Evolutionary conservation across 805 yeast genomes (phyloP).

Genomic region (Candida peoriensis): DNA sequence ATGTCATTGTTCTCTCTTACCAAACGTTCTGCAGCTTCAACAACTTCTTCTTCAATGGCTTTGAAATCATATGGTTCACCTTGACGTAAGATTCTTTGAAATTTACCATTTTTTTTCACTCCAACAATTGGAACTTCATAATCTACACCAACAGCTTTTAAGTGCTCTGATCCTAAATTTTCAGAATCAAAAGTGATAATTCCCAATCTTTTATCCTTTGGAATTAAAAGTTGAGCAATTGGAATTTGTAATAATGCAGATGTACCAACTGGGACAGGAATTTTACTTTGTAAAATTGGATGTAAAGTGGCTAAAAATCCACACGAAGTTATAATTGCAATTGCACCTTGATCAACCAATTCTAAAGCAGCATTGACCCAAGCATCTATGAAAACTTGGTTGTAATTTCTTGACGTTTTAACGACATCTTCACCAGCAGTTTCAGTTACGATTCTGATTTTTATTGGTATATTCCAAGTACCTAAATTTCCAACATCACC

Average conservation of each 20-base stretch:
- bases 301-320: conserved; percentile 32
- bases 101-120: conserved; percentile 18
- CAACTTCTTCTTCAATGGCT: conserved; percentile 24
- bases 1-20: conserved; percentile 19
- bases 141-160: conserved; percentile 28
- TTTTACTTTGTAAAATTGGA: conserved; percentile 19
- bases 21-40: conserved; percentile 20
- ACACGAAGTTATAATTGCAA: conserved; percentile 31
- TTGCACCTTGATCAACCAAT: conserved; percentile 27
- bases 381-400: conserved; percentile 22
- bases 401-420: conserved; percentile 13
- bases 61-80: conserved; percentile 23
- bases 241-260: conserved; percentile 30
- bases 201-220: conserved; percentile 23
- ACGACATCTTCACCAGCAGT: conserved; percentile 10
- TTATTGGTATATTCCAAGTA: conserved; percentile 16
- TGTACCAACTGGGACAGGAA: conserved; percentile 31
- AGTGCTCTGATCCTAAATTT: conserved; percentile 23
- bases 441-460: conserved; percentile 11
- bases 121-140: conserved; percentile 22
- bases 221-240: conserved; percentile 20
- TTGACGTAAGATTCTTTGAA: conserved; percentile 24
- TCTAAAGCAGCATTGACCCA: conserved; percentile 25
- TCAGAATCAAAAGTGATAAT: conserved; percentile 28
- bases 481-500: conserved; percentile 14